These are phyloP conservation scores for Alternaria sp. DNA, from an alignment of 2,329 filamentous ascomycete species.

Conservation along the genomic window DNA sequence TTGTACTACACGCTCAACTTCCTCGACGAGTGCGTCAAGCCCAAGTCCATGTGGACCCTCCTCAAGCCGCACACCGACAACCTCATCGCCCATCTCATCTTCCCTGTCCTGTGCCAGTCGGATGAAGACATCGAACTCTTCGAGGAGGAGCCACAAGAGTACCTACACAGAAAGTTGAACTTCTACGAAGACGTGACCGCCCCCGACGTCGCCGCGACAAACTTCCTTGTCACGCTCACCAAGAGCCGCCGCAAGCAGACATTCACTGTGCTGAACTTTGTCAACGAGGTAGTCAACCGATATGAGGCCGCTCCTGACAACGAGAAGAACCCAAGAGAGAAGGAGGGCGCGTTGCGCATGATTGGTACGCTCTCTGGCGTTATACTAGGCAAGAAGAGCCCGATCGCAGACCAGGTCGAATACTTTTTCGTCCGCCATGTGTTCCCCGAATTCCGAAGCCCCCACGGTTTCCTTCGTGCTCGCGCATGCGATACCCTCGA, in stretches of 20 bases:
- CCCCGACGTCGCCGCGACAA: conserved; percentile 93
- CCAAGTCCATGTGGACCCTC: conserved; percentile 95
- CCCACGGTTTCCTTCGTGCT: conserved; percentile 90
- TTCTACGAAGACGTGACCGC: conserved; percentile 97
- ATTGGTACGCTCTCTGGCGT: conserved; percentile 94
- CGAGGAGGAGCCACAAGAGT: conserved; percentile 92
- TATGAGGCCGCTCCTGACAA: conserved; percentile 86
- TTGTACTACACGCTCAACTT: conserved; percentile 94
- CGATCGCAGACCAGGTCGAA: conserved; percentile 96
- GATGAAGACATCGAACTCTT: conserved; percentile 95
- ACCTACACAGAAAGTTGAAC: conserved; percentile 95
- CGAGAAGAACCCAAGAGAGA: conserved; percentile 92
- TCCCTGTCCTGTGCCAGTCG: conserved; percentile 91
- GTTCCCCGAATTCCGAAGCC: conserved; percentile 95
- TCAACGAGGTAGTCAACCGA: conserved; percentile 93
- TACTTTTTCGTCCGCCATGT: conserved; percentile 99
- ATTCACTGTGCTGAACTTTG: conserved; percentile 91
- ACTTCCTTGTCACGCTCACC: conserved; percentile 93
- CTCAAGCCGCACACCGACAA: conserved; percentile 93
- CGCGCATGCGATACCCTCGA: conserved; percentile 96
- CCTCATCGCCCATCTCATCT: conserved; percentile 92
- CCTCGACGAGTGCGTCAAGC: conserved; percentile 95
- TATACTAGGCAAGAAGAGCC: conserved; percentile 96
- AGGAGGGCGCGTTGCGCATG: conserved; percentile 96
- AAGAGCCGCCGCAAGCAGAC: conserved; percentile 96